These are phyloP conservation scores for Tricholoma saponaceum DNA, from an alignment of 768 basidiomycete species.

Conservation along the genomic window DNA sequence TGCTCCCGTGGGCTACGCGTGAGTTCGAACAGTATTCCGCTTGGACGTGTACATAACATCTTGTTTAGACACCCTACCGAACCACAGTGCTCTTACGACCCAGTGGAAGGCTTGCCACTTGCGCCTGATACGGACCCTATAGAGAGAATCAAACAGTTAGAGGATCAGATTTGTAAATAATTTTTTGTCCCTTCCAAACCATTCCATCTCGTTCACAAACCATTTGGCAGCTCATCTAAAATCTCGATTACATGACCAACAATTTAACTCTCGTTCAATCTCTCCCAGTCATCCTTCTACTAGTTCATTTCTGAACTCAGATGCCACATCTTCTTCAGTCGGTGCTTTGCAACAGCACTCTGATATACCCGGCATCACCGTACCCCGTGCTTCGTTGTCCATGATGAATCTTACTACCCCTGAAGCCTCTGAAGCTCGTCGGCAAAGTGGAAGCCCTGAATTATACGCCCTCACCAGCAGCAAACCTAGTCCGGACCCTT, in stretches of 20 bases:
- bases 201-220: conserved; percentile 7
- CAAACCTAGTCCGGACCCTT: conserved; percentile 43
- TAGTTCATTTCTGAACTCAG: conserved; percentile 12
- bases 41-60: conserved; percentile 10
- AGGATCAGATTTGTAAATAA: conserved; percentile 67
- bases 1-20: conserved; percentile 84
- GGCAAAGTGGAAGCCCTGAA: conserved; percentile 51
- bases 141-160: conserved; percentile 72
- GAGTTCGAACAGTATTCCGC: conserved; percentile 21
- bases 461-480: conserved; percentile 28
- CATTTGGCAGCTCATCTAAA: conserved; percentile 55
- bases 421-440: conserved; percentile 36
- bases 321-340: conserved; percentile 12
- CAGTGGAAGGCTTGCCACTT: conserved; percentile 75
- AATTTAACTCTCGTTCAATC: conserved; percentile 31
- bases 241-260: conserved; percentile 54
- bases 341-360: conserved; percentile 18
- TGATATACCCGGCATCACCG: conserved; percentile 33
- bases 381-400: conserved; percentile 42
- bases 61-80: conserved; percentile 70
- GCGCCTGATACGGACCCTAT: conserved; percentile 76
- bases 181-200: neutral
- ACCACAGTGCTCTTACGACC: conserved; percentile 84
- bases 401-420: conserved; percentile 38
- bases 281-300: conserved; percentile 30